These are phyloP conservation scores for Petrea volubilis DNA, from an alignment of 257 asterid species.

Conservation along the genomic window DNA sequence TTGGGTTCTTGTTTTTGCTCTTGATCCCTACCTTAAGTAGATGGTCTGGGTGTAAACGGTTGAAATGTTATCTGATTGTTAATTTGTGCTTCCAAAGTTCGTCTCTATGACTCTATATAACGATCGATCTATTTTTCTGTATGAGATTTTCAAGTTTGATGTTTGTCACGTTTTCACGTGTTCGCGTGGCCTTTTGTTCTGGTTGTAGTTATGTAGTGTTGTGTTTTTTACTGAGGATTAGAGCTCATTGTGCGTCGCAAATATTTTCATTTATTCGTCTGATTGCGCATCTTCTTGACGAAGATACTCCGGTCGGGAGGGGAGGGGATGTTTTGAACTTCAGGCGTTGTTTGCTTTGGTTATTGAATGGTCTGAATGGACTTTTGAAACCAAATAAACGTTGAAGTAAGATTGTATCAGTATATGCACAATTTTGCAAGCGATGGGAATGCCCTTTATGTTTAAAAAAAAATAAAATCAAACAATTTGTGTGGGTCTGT, in stretches of 20 bases:
- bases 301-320: background rate
- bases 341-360: background rate
- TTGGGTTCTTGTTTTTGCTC: background rate
- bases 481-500: too few species aligned
- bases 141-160: background rate
- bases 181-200: background rate
- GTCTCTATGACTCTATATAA: background rate
- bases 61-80: background rate
- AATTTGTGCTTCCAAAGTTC: background rate
- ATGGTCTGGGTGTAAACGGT: background rate
- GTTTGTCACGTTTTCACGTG: background rate
- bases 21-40: background rate
- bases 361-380: background rate
- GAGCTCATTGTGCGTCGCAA: background rate
- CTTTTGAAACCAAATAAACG: background rate
- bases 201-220: background rate
- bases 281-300: background rate
- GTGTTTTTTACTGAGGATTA: background rate
- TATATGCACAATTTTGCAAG: background rate
- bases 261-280: background rate
- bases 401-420: background rate
- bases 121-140: background rate
- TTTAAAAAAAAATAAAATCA: too few species aligned
- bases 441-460: background rate
- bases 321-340: background rate